These are phyloP conservation scores for Sugiyamaella sp. DNA, from an alignment of 1,139 yeast genomes.

Conservation along the genomic window DNA sequence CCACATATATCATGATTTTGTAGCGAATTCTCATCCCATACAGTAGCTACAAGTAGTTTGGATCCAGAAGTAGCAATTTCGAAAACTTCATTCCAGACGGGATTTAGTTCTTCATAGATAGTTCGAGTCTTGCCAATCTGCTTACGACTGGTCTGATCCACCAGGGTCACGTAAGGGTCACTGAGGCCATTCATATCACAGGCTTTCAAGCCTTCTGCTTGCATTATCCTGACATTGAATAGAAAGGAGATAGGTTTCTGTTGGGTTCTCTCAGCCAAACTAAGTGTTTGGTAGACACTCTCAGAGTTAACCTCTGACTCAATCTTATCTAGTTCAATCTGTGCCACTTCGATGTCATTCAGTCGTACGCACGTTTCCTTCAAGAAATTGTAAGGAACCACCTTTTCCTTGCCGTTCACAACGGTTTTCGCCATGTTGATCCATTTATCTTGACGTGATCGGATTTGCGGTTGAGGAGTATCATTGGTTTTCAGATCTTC, in stretches of 20 bases:
- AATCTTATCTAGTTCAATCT: slow-evolving; percentile 57
- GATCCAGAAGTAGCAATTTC: slow-evolving; percentile 52
- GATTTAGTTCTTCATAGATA: slow-evolving; percentile 62
- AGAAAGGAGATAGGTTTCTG: slow-evolving; percentile 52
- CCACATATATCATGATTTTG: slow-evolving; percentile 72
- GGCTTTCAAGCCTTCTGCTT: slow-evolving; percentile 70
- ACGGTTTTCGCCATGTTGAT: slow-evolving; percentile 49
- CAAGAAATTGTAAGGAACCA: slow-evolving; percentile 59
- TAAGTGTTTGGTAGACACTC: slow-evolving; percentile 9
- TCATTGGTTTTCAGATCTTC: slow-evolving; percentile 50
- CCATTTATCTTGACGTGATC: slow-evolving; percentile 44
- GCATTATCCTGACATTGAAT: slow-evolving; percentile 65
- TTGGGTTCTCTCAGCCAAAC: slow-evolving; percentile 29
- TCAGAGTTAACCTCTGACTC: slow-evolving; percentile 70
- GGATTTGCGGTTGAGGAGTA: slow-evolving; percentile 25
- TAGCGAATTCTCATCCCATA: slow-evolving; percentile 69
- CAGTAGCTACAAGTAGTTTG: slow-evolving; percentile 55
- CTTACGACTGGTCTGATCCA: slow-evolving; percentile 57
- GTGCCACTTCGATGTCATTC: slow-evolving; percentile 68
- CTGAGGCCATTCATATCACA: slow-evolving; percentile 56
- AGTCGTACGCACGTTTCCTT: slow-evolving; percentile 72
- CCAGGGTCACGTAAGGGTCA: slow-evolving; percentile 68
- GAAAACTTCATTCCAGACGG: slow-evolving; percentile 89
- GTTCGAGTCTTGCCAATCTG: slow-evolving; percentile 75
- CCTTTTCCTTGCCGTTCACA: slow-evolving; percentile 41